These are phyloP conservation scores for Coelastrella sp. DNA, from an alignment of 139 green algal species.

Conservation along the genomic window DNA sequence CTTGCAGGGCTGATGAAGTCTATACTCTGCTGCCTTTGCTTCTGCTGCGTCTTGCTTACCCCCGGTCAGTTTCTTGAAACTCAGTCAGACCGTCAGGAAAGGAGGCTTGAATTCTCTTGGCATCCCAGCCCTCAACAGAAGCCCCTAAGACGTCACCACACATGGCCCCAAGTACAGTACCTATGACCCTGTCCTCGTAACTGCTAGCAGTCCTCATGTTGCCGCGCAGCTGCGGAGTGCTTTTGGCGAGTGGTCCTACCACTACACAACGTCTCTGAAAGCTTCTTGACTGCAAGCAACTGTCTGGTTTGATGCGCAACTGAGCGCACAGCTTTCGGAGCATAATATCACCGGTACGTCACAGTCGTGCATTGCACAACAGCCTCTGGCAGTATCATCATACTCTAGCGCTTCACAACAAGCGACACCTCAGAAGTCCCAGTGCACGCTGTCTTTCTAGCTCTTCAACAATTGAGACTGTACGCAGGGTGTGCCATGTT, in stretches of 20 bases:
- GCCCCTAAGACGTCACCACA: slow-evolving; percentile 50
- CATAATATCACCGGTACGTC: no score
- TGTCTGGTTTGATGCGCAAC: not conserved
- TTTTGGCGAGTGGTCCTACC: not conserved
- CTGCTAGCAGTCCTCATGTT: not conserved
- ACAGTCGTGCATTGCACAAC: no score
- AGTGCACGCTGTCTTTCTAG: no score
- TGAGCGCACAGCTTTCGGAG: not conserved
- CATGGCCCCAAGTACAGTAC: slow-evolving; percentile 18
- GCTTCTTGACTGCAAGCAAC: no score
- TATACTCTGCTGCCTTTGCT: not conserved
- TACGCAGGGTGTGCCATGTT: no score
- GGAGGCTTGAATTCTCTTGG: not conserved
- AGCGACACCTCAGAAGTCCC: no score
- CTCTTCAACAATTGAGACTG: no score
- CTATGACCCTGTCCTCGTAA: not conserved
- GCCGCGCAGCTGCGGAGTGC: not conserved
- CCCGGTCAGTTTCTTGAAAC: slow-evolving; percentile 36
- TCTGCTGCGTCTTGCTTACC: no score
- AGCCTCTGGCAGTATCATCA: no score
- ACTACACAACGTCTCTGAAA: not conserved
- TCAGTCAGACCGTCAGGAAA: slow-evolving; percentile 5
- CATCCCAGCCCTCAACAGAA: slow-evolving; percentile 44
- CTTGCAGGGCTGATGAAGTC: no score
- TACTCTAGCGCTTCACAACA: no score